Percentiles rank a stretch among this genome's conserved stretches.
Evolutionary conservation across 257 asterid species (phyloP).

Genomic region (Forsythia viridissima): DNA sequence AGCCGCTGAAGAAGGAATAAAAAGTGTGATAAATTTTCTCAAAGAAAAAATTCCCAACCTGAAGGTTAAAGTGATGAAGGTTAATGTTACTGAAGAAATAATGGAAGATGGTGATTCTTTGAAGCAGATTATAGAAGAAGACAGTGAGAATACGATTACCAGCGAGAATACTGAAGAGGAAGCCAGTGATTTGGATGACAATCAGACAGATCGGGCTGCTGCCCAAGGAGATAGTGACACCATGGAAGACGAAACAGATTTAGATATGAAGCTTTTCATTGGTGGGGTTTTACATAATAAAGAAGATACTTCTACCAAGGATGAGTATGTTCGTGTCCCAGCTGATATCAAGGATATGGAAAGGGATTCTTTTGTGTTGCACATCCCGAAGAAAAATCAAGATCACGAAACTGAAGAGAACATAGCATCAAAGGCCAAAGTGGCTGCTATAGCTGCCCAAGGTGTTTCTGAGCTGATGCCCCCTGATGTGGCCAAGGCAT

Average conservation of each 20-base stretch:
- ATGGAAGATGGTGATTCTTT: slow-evolving; percentile 54
- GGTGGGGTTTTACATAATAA: slow-evolving; percentile 89
- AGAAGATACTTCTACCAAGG: slow-evolving; percentile 69
- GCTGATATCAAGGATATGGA: slow-evolving; percentile 70
- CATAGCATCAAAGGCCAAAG: slow-evolving; percentile 45
- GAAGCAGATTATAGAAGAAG: slow-evolving; percentile 69
- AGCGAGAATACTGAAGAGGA: slow-evolving; percentile 56
- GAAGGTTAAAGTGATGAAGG: slow-evolving; percentile 73
- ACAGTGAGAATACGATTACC: slow-evolving; percentile 39
- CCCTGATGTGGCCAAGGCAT: slow-evolving; percentile 88
- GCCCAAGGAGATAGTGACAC: slow-evolving; percentile 50
- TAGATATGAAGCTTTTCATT: slow-evolving; percentile 73
- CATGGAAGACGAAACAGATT: slow-evolving; percentile 52
- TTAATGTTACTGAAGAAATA: slow-evolving; percentile 56
- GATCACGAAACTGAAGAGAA: slow-evolving; percentile 58
- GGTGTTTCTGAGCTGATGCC: slow-evolving; percentile 90
- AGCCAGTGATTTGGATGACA: slow-evolving; percentile 42
- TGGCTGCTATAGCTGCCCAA: slow-evolving; percentile 67
- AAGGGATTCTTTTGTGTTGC: slow-evolving; percentile 82
- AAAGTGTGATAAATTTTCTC: slow-evolving; percentile 77
- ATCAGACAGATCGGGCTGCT: slow-evolving; percentile 51
- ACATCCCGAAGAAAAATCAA: slow-evolving; percentile 59
- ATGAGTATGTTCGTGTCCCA: slow-evolving; percentile 78
- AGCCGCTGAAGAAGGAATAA: slow-evolving; percentile 88
- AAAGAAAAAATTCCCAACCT: slow-evolving; percentile 90